A percentile compares a stretch with the other conserved stretches of the same genome.
Evolutionary conservation across 345 rosid genomes (phyloP).

Genomic region (Populus deltoides): DNA sequence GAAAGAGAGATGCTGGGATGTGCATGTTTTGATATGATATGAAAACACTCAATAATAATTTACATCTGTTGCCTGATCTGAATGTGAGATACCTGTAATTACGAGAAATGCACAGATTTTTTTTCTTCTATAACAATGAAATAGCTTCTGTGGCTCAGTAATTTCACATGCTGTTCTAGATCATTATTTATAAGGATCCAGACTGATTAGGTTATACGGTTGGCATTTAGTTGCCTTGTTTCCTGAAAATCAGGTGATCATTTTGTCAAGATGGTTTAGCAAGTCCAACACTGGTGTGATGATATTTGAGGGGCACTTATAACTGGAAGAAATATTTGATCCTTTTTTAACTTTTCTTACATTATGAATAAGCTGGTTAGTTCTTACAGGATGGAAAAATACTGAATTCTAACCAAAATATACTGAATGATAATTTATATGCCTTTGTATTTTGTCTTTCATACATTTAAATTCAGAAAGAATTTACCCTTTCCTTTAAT

Average conservation of each 20-base stretch:
- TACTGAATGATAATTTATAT: no score
- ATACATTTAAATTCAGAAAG: no score
- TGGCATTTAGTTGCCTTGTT: not conserved
- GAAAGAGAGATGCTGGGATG: no score
- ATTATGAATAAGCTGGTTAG: no score
- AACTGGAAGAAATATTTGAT: no score
- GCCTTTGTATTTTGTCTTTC: no score
- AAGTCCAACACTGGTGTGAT: not conserved
- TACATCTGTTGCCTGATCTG: not conserved
- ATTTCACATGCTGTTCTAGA: not conserved
- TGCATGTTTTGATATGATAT: not conserved
- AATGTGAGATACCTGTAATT: not conserved
- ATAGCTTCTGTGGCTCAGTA: not conserved
- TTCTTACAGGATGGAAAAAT: no score
- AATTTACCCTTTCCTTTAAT: no score
- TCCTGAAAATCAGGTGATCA: not conserved
- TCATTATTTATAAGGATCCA: not conserved
- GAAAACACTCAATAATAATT: not conserved
- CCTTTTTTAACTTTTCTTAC: no score
- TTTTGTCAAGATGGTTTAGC: not conserved
- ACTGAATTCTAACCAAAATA: no score
- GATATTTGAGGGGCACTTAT: not conserved
- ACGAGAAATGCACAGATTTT: not conserved
- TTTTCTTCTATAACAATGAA: not conserved
- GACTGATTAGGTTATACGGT: not conserved